Conservation (phyloP, 345 rosid genomes). For the Arabis alpina region DNA sequence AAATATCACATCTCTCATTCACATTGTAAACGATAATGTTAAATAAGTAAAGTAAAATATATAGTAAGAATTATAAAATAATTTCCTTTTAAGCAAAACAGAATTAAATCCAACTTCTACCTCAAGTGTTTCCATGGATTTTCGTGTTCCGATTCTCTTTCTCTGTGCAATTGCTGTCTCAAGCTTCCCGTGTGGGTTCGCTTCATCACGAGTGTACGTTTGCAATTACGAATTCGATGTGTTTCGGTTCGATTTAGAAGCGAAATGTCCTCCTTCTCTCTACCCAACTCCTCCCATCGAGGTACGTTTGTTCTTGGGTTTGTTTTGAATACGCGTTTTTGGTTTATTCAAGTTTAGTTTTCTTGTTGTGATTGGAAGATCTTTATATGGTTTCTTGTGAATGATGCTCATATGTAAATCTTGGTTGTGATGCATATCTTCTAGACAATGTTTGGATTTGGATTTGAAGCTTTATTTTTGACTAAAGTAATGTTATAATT, state of each 20-base stretch:
- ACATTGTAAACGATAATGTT: too few species aligned
- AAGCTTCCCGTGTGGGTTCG: slow-evolving; percentile 31
- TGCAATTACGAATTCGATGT: slow-evolving; percentile 55
- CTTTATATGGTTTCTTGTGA: slow-evolving; percentile 6
- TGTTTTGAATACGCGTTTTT: not conserved
- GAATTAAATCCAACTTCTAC: too few species aligned
- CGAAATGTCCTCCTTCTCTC: slow-evolving; percentile 67
- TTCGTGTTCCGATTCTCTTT: slow-evolving; percentile 39
- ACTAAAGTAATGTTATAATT: slow-evolving; percentile 4
- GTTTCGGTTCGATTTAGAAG: slow-evolving; percentile 51
- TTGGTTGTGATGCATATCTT: not conserved
- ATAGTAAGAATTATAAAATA: too few species aligned
- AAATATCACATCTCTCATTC: too few species aligned
- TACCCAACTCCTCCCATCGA: slow-evolving; percentile 63
- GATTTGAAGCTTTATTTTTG: slow-evolving; percentile 11
- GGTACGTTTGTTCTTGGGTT: slow-evolving; percentile 53
- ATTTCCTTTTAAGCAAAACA: not conserved
- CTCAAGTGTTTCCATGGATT: slow-evolving; percentile 32
- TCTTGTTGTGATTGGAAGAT: not conserved
- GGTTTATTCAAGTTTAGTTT: slow-evolving; percentile 1
- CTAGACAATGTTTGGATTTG: not conserved
- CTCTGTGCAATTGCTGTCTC: slow-evolving; percentile 39
- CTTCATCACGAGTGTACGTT: slow-evolving; percentile 37
- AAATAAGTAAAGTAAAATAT: too few species aligned
- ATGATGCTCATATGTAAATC: not conserved